Base-by-base conservation (phyloP, 805 yeast species). In the Metschnikowia matae region DNA sequence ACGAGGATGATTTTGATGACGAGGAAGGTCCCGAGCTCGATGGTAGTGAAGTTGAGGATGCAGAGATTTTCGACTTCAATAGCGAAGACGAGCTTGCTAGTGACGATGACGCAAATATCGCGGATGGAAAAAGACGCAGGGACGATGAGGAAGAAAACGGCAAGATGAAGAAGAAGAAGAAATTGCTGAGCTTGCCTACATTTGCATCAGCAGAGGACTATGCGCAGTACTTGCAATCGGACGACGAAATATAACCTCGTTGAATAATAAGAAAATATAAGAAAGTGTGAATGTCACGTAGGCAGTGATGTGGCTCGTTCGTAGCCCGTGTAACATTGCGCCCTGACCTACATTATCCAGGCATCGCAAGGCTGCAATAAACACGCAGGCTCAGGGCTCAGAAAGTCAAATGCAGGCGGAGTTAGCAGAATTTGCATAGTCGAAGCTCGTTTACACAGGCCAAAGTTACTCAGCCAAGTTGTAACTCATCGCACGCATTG, bases 181-280 rank as follows among this genome's bases (percentile, higher is more conserved):
- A 80, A 65, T 70, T 87, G 61, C 83, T 80, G 62, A 81, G 78
- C 43, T 72, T 91, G 53, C 97, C 97, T 20, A 75, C 83, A 18
- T 91, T 89, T 71, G 97, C 96, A 1, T 84, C 90, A 42, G 96
- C 84, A 8, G 96, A 87, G 39, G 96, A 87, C 54, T 90, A 89
- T 64, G 84, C 92, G 26, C 75, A 87, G 62, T 84, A 83, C 58
- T 69, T 87, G 65, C 76, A 76, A 29, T 83, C 87, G 14, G 87
- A 84, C 46, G 87, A 83, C 40, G 45, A 49, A 10, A 10, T 38
- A 15, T 44, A 40, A 18, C 20, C 8, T 20, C 23, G 10, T 21
- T 26, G 36, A 6, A 35, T 13, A 26, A 41, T 15, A 40, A 23
- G 10, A 44, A 33, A 31, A 26, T 4, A 37, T 37, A 37, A 20